Evolutionary conservation across 108 stramenopile genomes (phyloP).

Genomic region (Cyclotella kingstonii): DNA sequence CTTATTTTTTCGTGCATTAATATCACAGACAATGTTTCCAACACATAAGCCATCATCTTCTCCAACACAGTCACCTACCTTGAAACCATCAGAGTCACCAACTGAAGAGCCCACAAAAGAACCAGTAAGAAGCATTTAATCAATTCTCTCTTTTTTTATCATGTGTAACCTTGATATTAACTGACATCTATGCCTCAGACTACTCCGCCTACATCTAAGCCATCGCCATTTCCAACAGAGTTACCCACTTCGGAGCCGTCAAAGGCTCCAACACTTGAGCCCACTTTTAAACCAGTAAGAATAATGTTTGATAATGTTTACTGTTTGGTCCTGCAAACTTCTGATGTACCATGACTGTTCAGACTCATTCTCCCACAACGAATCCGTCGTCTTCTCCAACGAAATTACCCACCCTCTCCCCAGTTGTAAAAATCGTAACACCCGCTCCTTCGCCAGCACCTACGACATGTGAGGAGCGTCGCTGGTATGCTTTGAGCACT

Average conservation of each 20-base stretch:
- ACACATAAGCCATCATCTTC: too few species aligned
- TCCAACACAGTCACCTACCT: not conserved
- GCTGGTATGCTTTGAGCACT: not conserved
- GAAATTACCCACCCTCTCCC: not conserved
- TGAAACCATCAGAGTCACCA: not conserved
- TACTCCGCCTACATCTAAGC: not conserved
- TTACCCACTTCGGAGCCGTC: not conserved
- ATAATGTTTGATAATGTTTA: too few species aligned
- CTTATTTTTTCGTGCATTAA: too few species aligned
- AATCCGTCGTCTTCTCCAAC: slow-evolving; percentile 1
- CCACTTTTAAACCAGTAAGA: not conserved
- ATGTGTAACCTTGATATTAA: not conserved
- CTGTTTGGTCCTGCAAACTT: too few species aligned
- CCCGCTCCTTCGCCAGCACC: not conserved
- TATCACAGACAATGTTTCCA: too few species aligned
- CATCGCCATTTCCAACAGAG: not conserved
- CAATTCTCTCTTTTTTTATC: too few species aligned
- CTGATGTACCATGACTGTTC: too few species aligned
- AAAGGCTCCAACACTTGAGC: not conserved
- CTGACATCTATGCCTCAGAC: not conserved
- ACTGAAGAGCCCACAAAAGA: not conserved
- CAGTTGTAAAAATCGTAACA: not conserved
- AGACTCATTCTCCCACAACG: not conserved
- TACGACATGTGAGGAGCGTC: not conserved
- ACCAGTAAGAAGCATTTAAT: too few species aligned